Base-by-base conservation (phyloP, 148 eudicot species). In the Heliamphora exappendiculata region DNA sequence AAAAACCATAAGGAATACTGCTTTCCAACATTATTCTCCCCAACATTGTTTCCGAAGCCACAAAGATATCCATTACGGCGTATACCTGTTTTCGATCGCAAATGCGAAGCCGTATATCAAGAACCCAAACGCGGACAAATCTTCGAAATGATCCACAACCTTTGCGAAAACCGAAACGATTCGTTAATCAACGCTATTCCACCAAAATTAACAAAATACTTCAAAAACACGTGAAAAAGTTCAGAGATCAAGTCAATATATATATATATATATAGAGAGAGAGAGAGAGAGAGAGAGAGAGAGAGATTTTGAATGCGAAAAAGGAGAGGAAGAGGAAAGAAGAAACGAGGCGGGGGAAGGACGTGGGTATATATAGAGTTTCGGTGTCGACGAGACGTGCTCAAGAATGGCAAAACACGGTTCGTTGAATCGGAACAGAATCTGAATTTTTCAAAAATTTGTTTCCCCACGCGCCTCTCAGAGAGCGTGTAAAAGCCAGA, bases 221-320 rank as follows among this genome's bases (percentile, higher is more conserved):
- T 12, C 10, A 17, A 10, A 58, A 58, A 5, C 31, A 7, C 62
- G 7, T 2, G 1, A 58, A 59, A 59, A 59, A 7, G 17, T 19
- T 59, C 28, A 59, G 34, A 34, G 11, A 29, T 11, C 24, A 0
- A 58, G 16, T 2, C n/a, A n/a, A n/a, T n/a, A n/a, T n/a, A n/a
- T n/a, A n/a, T n/a, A n/a, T n/a, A n/a, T n/a, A n/a, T n/a, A n/a
- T n/a, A n/a, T n/a, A 1, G 26, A 17, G 58, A 17, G 24, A 17
- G 26, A 22, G 28, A 55, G 33, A 60, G 65, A 60, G 66, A 62
- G 66, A 60, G 65, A 13, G 65, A 60, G 66, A 31, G 67, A 62
- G 67, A 16, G 66, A 31, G n/a, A 37, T 31, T 12, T 3, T 33
- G 67, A 62, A 62, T 33, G 67, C 67, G 67, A 17, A 33, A 62